Percentiles rank a stretch among this genome's conserved stretches.
Evolutionary conservation across 139 green algal species (phyloP).

Genomic region (Coccomyxa sp.): DNA sequence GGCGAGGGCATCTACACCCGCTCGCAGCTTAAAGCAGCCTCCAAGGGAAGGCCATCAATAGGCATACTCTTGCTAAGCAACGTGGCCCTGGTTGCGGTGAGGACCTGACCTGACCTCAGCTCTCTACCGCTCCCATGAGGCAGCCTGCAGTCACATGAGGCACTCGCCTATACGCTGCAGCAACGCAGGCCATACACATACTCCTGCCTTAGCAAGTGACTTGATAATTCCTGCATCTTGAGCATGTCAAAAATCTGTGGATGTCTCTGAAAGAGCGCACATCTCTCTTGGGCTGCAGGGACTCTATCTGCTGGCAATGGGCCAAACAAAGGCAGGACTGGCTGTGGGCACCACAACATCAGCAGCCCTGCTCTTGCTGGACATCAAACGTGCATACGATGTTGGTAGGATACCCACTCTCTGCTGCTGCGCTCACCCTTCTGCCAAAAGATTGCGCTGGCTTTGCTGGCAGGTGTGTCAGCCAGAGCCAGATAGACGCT

Average conservation of each 20-base stretch:
- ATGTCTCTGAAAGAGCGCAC: no score
- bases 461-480: neutral
- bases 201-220: neutral
- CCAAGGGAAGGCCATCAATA: neutral
- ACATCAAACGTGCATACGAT: slow-evolving; percentile 25
- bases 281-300: neutral
- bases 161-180: no score
- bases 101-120: neutral
- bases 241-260: no score
- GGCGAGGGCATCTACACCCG: slow-evolving; percentile 14
- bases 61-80: neutral
- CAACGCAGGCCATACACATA: neutral
- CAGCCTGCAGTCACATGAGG: no score
- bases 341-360: slow-evolving; percentile 18
- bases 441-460: neutral
- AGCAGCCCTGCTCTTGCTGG: slow-evolving; percentile 21
- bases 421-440: neutral
- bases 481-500: neutral
- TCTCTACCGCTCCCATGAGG: neutral
- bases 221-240: no score
- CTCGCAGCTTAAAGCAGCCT: neutral
- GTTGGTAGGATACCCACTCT: slow-evolving; percentile 20
- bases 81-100: neutral
- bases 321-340: slow-evolving; percentile 14
- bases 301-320: neutral